Base-by-base conservation (phyloP, 352 stramenopile genomes). In the Globisporangium cederbergense region DNA sequence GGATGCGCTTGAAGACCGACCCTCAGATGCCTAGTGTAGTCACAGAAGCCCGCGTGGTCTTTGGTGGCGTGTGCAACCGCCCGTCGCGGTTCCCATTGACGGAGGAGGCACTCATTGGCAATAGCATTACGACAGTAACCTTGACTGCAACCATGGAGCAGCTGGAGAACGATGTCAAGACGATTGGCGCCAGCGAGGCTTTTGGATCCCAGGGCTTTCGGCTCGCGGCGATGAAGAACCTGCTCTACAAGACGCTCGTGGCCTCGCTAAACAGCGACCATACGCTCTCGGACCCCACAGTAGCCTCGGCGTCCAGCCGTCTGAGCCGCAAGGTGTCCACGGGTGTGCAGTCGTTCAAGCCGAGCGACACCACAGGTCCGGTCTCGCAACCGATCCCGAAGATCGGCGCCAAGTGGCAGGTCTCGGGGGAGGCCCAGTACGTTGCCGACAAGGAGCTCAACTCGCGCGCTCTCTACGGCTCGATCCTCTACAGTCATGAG, bases 241-340 rank as follows among this genome's bases (percentile, higher is more conserved):
- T 98, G 62, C 74, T 98, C 36, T 94, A 98, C 76, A 98, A 98
- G 70, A 96, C 98, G 62, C 98, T 92, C 50, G 65, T 98, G 40
- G 74, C 83, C 25, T 88, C 75, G 59, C 38, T 71, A 42, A 20
- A 45, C n/a, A 50, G 25, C 1, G 58, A 70, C 11, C 1, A 40
- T 6, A 28, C 40, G 3, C 46, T 81, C 9, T 30, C 53, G 6
- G 61, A 69, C 47, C 60, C 64, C 20, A 32, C 62, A 2, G 25
- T 67, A 0, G 42, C 76, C 9, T 67, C 78, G 30, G 43, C 66
- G 10, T 58, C 66, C 10, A 73, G 69, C 4, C 18, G 42, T 16
- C 62, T 94, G 25, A 70, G 76, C 13, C 42, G 40, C 9, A 76
- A 76, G 11, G 58, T 83, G 10, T 67, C 78, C 20, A 91, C 85